Evolutionary conservation across 2,329 filamentous ascomycete species (phyloP).

Genomic region (Aspergillus japonicus): DNA sequence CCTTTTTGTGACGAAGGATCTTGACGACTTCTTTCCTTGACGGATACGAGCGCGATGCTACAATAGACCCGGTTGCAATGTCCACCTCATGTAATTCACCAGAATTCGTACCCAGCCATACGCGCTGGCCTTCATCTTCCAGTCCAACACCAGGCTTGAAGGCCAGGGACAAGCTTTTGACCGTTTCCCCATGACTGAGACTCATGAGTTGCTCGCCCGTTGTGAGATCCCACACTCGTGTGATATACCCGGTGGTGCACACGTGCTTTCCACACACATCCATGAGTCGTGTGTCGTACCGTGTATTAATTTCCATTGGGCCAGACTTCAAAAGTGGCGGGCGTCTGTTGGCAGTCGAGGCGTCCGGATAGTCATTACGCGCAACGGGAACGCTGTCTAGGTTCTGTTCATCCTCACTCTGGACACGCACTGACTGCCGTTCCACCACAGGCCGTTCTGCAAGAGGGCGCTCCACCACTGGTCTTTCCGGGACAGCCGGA

Average conservation of each 20-base stretch:
- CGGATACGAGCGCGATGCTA: conserved; percentile 71
- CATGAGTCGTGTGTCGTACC: conserved; percentile 82
- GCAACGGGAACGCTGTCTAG: conserved; percentile 53
- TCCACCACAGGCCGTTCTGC: conserved; percentile 25
- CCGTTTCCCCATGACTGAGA: conserved; percentile 77
- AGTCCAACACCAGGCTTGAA: conserved; percentile 82
- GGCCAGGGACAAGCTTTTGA: conserved; percentile 74
- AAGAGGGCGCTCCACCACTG: conserved; percentile 23
- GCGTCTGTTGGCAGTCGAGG: conserved; percentile 78
- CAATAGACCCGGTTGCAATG: conserved; percentile 68
- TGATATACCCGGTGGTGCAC: conserved; percentile 83
- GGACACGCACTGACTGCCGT: conserved; percentile 35
- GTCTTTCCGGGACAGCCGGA: conserved; percentile 21
- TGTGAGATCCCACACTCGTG: conserved; percentile 80
- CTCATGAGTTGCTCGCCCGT: conserved; percentile 81
- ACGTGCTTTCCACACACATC: conserved; percentile 85
- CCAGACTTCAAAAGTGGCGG: conserved; percentile 73
- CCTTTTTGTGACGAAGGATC: conserved; percentile 81
- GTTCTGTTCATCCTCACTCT: conserved; percentile 52
- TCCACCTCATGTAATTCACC: conserved; percentile 91
- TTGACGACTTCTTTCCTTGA: conserved; percentile 75
- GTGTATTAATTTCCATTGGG: conserved; percentile 73
- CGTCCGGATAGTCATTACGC: conserved; percentile 73
- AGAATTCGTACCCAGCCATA: conserved; percentile 88
- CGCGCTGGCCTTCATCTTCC: conserved; percentile 72